Percentiles rank a stretch among this genome's conserved stretches.
Evolutionary conservation across 352 stramenopile species (phyloP).

Genomic region (Globisporangium emineosum): DNA sequence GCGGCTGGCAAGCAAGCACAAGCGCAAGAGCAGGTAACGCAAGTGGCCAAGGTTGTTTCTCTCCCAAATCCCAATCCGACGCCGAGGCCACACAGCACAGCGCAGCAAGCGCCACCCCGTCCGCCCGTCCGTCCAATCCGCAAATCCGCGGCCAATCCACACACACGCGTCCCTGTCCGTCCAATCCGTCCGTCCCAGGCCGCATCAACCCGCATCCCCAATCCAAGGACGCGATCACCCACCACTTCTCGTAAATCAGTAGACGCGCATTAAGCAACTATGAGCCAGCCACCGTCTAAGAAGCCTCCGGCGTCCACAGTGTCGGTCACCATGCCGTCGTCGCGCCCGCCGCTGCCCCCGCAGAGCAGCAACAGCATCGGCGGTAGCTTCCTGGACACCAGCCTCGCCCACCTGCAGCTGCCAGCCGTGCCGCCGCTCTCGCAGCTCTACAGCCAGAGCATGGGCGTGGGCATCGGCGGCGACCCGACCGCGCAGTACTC

Average conservation of each 20-base stretch:
- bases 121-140: not conserved
- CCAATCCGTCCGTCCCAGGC: too few species aligned
- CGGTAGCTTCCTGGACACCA: not conserved
- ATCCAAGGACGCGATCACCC: not conserved
- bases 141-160: not conserved
- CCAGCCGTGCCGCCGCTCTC: constrained; percentile 10
- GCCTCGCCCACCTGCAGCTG: constrained; percentile 1
- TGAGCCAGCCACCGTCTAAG: constrained; percentile 12
- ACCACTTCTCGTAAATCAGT: not conserved
- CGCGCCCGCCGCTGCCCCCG: not conserved
- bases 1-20: not conserved
- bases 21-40: not conserved
- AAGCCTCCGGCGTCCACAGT: not conserved
- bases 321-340: not conserved
- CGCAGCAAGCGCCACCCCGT: not conserved
- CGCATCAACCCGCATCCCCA: not conserved
- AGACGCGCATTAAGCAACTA: not conserved
- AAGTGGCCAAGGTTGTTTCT: not conserved
- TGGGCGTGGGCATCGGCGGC: constrained; percentile 4
- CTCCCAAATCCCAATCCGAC: constrained; percentile 1
- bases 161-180: not conserved
- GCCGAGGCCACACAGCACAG: not conserved
- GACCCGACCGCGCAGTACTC: constrained; percentile 16
- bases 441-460: constrained; percentile 13
- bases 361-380: constrained; percentile 1